These are phyloP conservation scores for Arabidopsis thaliana DNA, from an alignment of 345 rosid species.

Conservation along the genomic window DNA sequence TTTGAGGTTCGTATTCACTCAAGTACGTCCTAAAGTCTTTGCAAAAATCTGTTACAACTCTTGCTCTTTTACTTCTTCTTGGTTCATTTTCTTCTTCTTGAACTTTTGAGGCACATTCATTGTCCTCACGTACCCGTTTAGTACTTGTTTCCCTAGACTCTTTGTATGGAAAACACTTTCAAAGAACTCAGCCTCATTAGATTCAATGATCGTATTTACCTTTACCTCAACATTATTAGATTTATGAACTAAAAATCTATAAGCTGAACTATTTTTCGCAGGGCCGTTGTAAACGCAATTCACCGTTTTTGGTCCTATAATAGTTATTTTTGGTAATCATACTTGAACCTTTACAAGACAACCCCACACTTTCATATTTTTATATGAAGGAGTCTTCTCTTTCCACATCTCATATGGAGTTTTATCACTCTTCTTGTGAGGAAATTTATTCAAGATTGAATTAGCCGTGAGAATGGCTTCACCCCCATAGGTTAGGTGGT, in stretches of 20 bases:
- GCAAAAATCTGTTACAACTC: neutral
- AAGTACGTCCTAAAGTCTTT: neutral
- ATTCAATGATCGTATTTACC: conserved; percentile 2
- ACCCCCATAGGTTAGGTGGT: neutral
- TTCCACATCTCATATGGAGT: conserved; percentile 12
- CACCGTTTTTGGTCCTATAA: too few species aligned
- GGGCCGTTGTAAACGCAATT: neutral
- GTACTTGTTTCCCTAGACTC: neutral
- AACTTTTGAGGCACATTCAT: too few species aligned
- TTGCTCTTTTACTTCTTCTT: neutral
- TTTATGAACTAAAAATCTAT: conserved; percentile 2
- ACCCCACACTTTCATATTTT: too few species aligned
- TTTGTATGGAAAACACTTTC: conserved; percentile 4
- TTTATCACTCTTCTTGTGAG: neutral
- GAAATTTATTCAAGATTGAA: neutral
- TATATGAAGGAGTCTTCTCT: neutral
- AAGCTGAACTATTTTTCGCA: neutral
- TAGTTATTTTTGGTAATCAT: too few species aligned
- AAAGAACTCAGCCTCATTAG: conserved; percentile 11
- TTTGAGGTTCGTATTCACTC: neutral
- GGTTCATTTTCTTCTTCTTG: neutral
- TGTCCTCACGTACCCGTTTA: too few species aligned
- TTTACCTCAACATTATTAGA: conserved; percentile 6
- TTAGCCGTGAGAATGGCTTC: neutral
- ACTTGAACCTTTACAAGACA: too few species aligned